A percentile compares a stretch with the other conserved stretches of the same genome.
phyloP scores from a whole-genome alignment of 495 filamentous ascomycete genomes.

The Penicillium waksmanii region DNA sequence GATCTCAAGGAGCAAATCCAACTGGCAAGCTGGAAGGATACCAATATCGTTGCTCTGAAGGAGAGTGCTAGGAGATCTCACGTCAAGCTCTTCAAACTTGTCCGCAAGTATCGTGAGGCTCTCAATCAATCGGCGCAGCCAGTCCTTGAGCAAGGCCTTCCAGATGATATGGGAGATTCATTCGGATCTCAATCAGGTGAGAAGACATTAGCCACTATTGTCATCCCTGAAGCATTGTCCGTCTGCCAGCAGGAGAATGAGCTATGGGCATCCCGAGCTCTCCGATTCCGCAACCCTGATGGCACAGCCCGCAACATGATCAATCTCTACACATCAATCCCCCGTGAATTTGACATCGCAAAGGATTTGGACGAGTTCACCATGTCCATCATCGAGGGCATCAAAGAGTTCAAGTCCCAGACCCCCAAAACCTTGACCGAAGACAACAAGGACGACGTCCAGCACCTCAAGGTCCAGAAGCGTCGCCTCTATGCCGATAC shows the following conservation, averaged over 20 bases:
- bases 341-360: slow-evolving; percentile 56
- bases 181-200: slow-evolving; percentile 20
- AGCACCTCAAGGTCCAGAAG: slow-evolving; percentile 88
- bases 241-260: slow-evolving; percentile 56
- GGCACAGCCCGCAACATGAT: slow-evolving; percentile 67
- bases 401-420: slow-evolving; percentile 72
- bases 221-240: slow-evolving; percentile 48
- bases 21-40: slow-evolving; percentile 94
- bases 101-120: slow-evolving; percentile 80
- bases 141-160: slow-evolving; percentile 67
- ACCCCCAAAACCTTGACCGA: slow-evolving; percentile 78
- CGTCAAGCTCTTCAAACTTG: slow-evolving; percentile 85
- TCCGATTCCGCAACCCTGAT: slow-evolving; percentile 69
- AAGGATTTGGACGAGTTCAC: slow-evolving; percentile 69
- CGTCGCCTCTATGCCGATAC: slow-evolving; percentile 89
- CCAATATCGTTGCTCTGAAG: slow-evolving; percentile 82
- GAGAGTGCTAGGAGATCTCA: slow-evolving; percentile 91
- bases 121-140: slow-evolving; percentile 71
- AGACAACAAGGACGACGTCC: slow-evolving; percentile 78
- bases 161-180: slow-evolving; percentile 47
- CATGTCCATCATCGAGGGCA: slow-evolving; percentile 65
- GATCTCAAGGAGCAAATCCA: slow-evolving; percentile 85
- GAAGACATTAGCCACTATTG: slow-evolving; percentile 20
- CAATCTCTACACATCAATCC: slow-evolving; percentile 55
- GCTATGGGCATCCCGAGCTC: slow-evolving; percentile 63